Base-by-base conservation (phyloP, 176 grass and related monocot species). In the Eleusine coracana region DNA sequence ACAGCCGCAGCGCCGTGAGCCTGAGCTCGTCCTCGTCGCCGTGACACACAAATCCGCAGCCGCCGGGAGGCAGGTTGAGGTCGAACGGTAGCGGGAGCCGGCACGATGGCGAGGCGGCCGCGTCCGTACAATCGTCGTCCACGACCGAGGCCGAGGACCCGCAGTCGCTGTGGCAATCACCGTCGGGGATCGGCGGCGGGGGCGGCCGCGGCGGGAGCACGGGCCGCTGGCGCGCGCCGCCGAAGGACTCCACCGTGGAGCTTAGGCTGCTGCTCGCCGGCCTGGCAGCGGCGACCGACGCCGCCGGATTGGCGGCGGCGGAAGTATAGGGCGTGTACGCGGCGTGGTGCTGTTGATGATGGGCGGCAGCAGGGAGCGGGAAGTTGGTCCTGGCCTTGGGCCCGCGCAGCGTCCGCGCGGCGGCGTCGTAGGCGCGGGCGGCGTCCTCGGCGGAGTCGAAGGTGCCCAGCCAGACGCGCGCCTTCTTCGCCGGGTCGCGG, bases 341-440 rank as follows among this genome's bases (percentile, higher is more conserved):
- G 15, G 84, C 8, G 44, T 68, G 73, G 13, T 51, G 63, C 1
- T 12, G 75, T 5, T 31, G 66, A 15, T 61, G 74, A 64, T 41
- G 70, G 12, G 12, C 25, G 27, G 75, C 17, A 11, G 31, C 36
- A 68, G 64, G 20, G 40, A 63, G 54, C 10, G 89, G 77, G 89
- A 94, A 94, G 78, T 94, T 94, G 58, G 92, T 94, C 92, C 78
- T 89, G 74, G 92, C 89, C 78, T 89, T 94, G 89, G 89, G 84
- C 4, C 89, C 87, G 15, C 84, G 92, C 29, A 94, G 89, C 77
- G 72, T 18, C 9, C 87, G 80, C 8, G 92, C 89, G 5, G 92
- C 92, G 55, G 77, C 78, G 87, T 94, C 89, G 87, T 92, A 94
- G 25, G 92, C 89, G 23, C 81, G 89, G 0, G 89, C 92, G 58